These are phyloP conservation scores for Morella rubra DNA, from an alignment of 306 rosid genomes.

Conservation along the genomic window DNA sequence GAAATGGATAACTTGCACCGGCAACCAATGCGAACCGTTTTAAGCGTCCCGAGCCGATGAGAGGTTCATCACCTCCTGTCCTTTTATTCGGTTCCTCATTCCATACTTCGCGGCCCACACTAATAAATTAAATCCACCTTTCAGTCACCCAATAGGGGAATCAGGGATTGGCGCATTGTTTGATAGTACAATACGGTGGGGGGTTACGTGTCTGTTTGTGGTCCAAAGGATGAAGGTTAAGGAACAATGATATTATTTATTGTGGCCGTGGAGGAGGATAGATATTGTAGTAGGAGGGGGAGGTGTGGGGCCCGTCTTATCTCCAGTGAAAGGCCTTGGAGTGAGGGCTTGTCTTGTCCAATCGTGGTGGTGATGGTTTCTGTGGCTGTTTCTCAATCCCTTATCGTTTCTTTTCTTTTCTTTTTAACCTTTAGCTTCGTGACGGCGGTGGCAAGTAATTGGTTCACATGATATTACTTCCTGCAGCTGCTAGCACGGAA, in stretches of 20 bases:
- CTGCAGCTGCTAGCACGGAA: neutral
- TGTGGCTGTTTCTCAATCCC: slow-evolving; percentile 16
- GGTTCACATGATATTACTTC: neutral
- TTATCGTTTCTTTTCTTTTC: slow-evolving; percentile 32
- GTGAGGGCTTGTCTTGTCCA: slow-evolving; percentile 34
- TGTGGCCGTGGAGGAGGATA: slow-evolving; percentile 13
- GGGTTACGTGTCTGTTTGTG: neutral
- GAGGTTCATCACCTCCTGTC: neutral
- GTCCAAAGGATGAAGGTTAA: neutral
- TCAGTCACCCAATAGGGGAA: neutral
- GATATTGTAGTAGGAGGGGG: neutral
- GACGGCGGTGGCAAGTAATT: neutral
- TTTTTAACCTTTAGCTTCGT: neutral
- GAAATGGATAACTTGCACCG: neutral
- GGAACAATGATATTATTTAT: neutral
- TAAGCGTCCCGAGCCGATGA: neutral
- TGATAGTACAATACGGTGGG: slow-evolving; percentile 8
- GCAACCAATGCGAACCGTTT: neutral
- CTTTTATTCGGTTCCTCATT: neutral
- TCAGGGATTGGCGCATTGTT: neutral
- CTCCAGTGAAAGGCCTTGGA: slow-evolving; percentile 44
- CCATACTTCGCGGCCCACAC: neutral
- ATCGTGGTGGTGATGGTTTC: neutral
- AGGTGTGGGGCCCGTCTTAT: slow-evolving; percentile 54
- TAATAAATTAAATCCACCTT: neutral